A percentile compares a stretch with the other conserved stretches of the same genome.
These are phyloP conservation scores for Wilcoxina mikolae DNA, from an alignment of 495 filamentous ascomycete species.

Conservation along the genomic window DNA sequence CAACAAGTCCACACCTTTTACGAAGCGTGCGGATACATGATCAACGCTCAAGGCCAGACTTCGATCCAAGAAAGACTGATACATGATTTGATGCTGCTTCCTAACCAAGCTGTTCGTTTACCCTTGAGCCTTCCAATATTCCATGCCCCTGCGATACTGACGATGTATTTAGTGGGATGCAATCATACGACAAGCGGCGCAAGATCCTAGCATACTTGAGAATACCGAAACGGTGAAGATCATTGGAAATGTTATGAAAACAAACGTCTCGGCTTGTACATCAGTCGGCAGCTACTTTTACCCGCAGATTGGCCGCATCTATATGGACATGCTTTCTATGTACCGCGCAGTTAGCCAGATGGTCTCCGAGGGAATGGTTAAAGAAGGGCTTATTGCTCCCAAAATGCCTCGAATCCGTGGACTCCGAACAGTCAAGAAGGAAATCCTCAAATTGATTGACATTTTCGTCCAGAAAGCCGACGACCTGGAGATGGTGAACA, in stretches of 20 bases:
- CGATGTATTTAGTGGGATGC: conserved; percentile 52
- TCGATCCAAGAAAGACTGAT: conserved; percentile 79
- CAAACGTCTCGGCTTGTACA: conserved; percentile 90
- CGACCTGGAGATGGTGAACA: conserved; percentile 79
- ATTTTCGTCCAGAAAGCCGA: conserved; percentile 96
- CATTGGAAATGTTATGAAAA: conserved; percentile 99
- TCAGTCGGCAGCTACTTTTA: conserved; percentile 96
- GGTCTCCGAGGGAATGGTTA: conserved; percentile 77
- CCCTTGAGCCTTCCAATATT: neutral
- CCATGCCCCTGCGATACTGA: conserved; percentile 14
- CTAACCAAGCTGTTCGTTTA: conserved; percentile 56
- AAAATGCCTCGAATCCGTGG: conserved; percentile 94
- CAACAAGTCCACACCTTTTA: conserved; percentile 99
- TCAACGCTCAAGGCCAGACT: conserved; percentile 90
- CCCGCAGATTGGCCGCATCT: conserved; percentile 96
- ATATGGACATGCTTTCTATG: conserved; percentile 98
- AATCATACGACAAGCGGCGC: conserved; percentile 73
- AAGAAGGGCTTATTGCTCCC: conserved; percentile 82
- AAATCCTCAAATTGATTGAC: conserved; percentile 96
- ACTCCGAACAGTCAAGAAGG: conserved; percentile 95
- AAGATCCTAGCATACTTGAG: conserved; percentile 68
- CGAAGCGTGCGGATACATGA: conserved; percentile 98
- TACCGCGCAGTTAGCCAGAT: conserved; percentile 90
- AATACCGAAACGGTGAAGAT: conserved; percentile 92
- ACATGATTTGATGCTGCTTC: conserved; percentile 78